Conservation (phyloP, 352 stramenopile species). For the Phytophthora constricta region DNA sequence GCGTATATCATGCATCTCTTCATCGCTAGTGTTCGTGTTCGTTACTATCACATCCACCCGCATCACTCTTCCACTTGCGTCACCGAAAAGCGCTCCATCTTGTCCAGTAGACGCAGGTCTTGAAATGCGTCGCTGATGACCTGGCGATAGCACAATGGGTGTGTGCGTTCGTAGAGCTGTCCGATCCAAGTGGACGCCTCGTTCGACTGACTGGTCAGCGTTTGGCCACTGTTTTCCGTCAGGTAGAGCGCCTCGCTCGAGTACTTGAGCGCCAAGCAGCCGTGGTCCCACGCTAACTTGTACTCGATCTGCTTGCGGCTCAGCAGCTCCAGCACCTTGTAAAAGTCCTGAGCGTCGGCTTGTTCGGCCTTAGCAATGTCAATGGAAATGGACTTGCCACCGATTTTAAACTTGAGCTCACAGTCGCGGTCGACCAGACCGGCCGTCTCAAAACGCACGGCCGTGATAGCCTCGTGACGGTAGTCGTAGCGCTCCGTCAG, state of each 20-base stretch:
- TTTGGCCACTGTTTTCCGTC: conserved; percentile 49
- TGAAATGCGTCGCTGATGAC: conserved; percentile 54
- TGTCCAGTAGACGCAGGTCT: conserved; percentile 40
- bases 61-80: conserved; percentile 1
- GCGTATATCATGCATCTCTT: too few relatives aligned
- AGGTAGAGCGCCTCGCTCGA: conserved; percentile 50
- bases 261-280: conserved; percentile 49
- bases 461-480: conserved; percentile 34
- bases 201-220: conserved; percentile 49
- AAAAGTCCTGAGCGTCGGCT: conserved; percentile 41
- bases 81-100: conserved; percentile 43
- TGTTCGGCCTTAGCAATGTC: conserved; percentile 58
- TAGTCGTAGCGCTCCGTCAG: conserved; percentile 56
- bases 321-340: conserved; percentile 65
- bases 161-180: conserved; percentile 50
- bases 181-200: conserved; percentile 56
- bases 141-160: conserved; percentile 61
- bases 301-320: conserved; percentile 50
- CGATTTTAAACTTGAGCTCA: conserved; percentile 67
- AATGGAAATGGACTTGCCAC: conserved; percentile 49
- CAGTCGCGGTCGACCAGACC: conserved; percentile 59
- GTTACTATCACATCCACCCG: background rate
- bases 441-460: conserved; percentile 58
- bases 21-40: too few relatives aligned
- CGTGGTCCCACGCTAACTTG: conserved; percentile 53